Percentiles rank a stretch among this genome's conserved stretches.
Evolutionary conservation across 257 asterid species (phyloP).

Genomic region (Cynanchum wilfordii): DNA sequence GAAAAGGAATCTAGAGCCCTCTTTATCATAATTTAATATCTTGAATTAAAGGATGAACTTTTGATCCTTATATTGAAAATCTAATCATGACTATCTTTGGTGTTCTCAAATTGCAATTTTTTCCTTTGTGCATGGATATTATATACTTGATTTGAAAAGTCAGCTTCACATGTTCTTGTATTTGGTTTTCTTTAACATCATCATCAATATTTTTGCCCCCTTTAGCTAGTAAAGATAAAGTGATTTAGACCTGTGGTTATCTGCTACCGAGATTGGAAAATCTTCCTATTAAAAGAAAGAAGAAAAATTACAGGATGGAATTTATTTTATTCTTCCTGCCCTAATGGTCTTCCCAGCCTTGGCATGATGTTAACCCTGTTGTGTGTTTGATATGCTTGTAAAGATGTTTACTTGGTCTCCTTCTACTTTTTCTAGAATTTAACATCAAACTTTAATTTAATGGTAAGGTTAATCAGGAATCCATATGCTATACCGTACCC

Average conservation of each 20-base stretch:
- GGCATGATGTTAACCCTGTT: not conserved
- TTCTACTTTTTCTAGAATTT: not conserved
- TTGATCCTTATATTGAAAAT: not conserved
- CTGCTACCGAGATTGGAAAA: not conserved
- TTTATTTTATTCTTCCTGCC: not conserved
- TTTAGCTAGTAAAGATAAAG: not conserved
- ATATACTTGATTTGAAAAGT: not conserved
- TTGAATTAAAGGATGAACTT: not conserved
- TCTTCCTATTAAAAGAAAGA: not conserved
- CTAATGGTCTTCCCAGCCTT: not conserved
- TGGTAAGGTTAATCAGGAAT: not conserved
- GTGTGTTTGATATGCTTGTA: not conserved
- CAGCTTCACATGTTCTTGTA: not conserved
- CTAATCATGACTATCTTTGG: not conserved
- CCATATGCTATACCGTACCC: not conserved
- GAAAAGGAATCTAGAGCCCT: not conserved
- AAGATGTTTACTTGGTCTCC: not conserved
- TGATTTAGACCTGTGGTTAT: not conserved
- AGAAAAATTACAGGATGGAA: not conserved
- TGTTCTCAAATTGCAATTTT: not conserved
- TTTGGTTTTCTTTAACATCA: not conserved
- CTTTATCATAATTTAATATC: not conserved
- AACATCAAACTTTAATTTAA: not conserved
- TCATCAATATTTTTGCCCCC: not conserved
- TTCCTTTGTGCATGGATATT: not conserved